Evolutionary conservation across 148 eudicot species (phyloP), one percentile per base, ranked within the genome.

Genomic region (Vaccinium vitisidaea): DNA sequence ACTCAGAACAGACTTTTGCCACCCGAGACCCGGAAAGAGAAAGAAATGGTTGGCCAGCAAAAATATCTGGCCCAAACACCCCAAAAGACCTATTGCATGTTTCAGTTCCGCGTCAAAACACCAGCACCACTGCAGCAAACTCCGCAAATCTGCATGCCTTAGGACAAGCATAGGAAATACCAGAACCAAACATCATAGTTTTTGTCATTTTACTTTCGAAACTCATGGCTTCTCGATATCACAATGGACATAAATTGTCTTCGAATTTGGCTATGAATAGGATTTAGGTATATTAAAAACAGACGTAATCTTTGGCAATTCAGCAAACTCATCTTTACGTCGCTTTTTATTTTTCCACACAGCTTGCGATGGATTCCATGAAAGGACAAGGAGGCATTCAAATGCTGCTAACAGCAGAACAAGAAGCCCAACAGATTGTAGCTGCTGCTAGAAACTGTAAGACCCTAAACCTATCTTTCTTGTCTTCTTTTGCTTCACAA

Each of bases 331-430:
- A 49, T 63, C 71, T 46, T 43, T 59, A 8, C 2, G 48, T 11
- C 36, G 39, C 1, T 67, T 27, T 55, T 59, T 43, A 5, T 70
- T 43, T 21, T 73, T 21, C 61, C 61, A 80, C 16, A 50, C 39
- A 80, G 13, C 71, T 55, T 78, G 82, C 83, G 27, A 93, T 93
- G 94, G 92, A 87, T 50, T 88, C 93, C 43, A 87, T 86, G 77
- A 90, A 87, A 84, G 91, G 92, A 32, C 96, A 92, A 86, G 91
- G 92, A 81, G 93, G 94, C 69, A 92, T 93, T 82, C 94, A 93
- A 46, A 87, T 89, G 93, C 87, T 93, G 70, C 86, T 93, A 14
- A 86, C 91, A 58, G 95, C 94, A 56, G 95, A 93, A 85, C 91
- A 92, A 59, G 92, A 93, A 83, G 96, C 94, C 23, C 96, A 92